Evolutionary conservation across 2,329 filamentous ascomycete genomes (phyloP), one percentile per base, ranked within the genome.

Genomic region (Trichoderma gracile): DNA sequence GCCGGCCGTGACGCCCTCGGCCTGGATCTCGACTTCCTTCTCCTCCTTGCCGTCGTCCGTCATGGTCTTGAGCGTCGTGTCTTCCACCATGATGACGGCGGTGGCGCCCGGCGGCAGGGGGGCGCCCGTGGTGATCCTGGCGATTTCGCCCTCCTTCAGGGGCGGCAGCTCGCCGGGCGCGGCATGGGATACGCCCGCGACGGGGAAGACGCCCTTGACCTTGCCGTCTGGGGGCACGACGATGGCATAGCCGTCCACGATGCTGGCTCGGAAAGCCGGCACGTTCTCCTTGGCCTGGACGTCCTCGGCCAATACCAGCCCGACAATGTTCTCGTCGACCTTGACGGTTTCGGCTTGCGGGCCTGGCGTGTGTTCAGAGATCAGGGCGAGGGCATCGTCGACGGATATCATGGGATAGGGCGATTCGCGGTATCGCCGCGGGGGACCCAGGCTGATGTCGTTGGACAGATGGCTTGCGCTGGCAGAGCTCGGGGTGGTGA

Each of bases 191-290:
- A 98, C 83, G 0, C 91, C 89, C 0, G 89, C 88, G 15, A 99
- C 94, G 0, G 94, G 93, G 72, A 95, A 98, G 0, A 89, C 78
- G 0, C 94, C 93, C 70, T 89, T 91, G 55, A 91, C 84, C 55
- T 84, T 86, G 0, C 84, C 86, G 46, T 86, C 81, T 33, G 79
- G 78, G 60, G 84, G 83, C 6, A 86, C 89, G 43, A 93, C 87
- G 0, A 96, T 85, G 2, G 95, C 95, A 73, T 99, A 99, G 1
- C 95, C 95, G 75, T 99, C 95, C 0, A 99, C 95, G 46, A 97
- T 98, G 73, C 94, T 98, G 19, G 95, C 95, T 65, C 93, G 84
- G 78, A 96, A 99, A 0, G 94, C 95, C 0, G 95, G 95, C 0
- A 99, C 95, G 8, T 89, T 86, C 74, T 97, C 94, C 4, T 79